Evolutionary conservation across 2,329 filamentous ascomycete genomes (phyloP).

Genomic region (Colletotrichum theobromicola): DNA sequence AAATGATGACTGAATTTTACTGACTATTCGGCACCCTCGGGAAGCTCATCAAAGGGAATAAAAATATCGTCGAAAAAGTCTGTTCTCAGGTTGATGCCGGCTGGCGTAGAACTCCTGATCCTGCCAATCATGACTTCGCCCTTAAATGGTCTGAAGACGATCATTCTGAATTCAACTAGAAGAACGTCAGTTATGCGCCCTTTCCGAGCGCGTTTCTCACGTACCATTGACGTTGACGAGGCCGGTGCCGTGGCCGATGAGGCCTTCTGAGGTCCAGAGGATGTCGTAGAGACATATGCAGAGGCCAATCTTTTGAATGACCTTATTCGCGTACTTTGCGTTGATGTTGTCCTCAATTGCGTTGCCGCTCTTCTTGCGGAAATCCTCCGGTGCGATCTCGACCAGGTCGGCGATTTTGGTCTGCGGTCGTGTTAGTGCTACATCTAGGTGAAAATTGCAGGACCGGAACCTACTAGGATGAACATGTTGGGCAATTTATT

Average conservation of each 20-base stretch:
- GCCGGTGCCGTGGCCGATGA: constrained; percentile 92
- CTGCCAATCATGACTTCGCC: constrained; percentile 87
- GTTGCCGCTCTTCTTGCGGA: constrained; percentile 79
- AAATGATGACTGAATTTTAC: constrained; percentile 31
- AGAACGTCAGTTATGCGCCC: constrained; percentile 16
- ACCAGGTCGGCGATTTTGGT: constrained; percentile 94
- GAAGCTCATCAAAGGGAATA: constrained; percentile 75
- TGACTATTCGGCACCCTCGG: constrained; percentile 79
- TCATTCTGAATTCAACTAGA: constrained; percentile 86
- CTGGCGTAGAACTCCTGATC: constrained; percentile 75
- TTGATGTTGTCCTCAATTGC: constrained; percentile 98
- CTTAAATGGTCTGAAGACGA: constrained; percentile 96
- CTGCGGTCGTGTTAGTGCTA: constrained; percentile 48
- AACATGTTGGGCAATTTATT: constrained; percentile 44
- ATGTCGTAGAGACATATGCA: constrained; percentile 95
- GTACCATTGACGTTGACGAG: constrained; percentile 92
- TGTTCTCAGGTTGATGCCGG: constrained; percentile 79
- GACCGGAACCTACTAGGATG: constrained; percentile 47
- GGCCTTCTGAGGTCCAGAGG: constrained; percentile 85
- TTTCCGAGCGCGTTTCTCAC: neutral
- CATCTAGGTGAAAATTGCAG: neutral
- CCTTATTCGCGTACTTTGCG: constrained; percentile 93
- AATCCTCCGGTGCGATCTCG: constrained; percentile 88
- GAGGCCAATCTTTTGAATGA: constrained; percentile 91
- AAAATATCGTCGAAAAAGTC: constrained; percentile 96